These are phyloP conservation scores for Cercospora citrullina DNA, from an alignment of 2,329 filamentous ascomycete species.

Conservation along the genomic window DNA sequence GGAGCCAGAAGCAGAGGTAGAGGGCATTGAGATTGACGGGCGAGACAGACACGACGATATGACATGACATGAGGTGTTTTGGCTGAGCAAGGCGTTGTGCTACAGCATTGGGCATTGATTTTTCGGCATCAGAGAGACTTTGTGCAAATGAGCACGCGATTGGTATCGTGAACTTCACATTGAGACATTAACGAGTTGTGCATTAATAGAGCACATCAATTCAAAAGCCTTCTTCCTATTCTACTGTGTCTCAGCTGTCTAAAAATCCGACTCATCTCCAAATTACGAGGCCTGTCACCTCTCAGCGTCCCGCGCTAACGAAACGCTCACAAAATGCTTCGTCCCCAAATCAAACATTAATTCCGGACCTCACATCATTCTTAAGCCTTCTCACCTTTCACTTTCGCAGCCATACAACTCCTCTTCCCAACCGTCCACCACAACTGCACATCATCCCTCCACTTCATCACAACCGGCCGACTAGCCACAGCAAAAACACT, in stretches of 20 bases:
- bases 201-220: background rate
- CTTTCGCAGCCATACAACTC: background rate
- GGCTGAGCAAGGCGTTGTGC: background rate
- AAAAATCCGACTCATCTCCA: background rate
- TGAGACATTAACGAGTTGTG: background rate
- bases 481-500: constrained; percentile 13
- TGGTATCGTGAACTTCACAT: background rate
- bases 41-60: background rate
- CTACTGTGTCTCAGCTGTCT: background rate
- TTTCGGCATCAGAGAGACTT: background rate
- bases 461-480: constrained; percentile 16
- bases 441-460: constrained; percentile 16
- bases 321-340: background rate
- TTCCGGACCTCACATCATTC: background rate
- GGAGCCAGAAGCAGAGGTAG: background rate
- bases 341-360: background rate
- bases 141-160: background rate
- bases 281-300: background rate
- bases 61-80: background rate
- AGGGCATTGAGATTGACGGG: background rate
- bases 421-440: constrained; percentile 11
- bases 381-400: background rate
- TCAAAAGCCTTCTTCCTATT: background rate
- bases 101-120: background rate
- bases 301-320: background rate